A percentile compares a stretch with the other conserved stretches of the same genome.
phyloP scores from a whole-genome alignment of 2,329 filamentous ascomycete genomes.

The Monilinia fructicola region DNA sequence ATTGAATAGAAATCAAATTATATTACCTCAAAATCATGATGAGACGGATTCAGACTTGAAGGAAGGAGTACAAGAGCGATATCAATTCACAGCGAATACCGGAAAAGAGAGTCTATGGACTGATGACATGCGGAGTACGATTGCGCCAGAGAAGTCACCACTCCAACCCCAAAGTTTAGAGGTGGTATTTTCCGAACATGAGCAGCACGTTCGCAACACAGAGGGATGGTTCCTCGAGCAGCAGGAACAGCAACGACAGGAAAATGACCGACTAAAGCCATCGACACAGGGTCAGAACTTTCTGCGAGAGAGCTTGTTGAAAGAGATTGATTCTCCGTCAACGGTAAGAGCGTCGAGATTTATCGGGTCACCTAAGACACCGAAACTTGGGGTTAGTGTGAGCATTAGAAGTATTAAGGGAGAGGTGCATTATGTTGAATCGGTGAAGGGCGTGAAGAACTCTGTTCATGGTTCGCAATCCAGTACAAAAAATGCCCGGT shows the following conservation, averaged over 20 bases:
- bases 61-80: neutral
- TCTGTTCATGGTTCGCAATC: too few species aligned
- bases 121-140: conserved; percentile 31
- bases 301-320: conserved; percentile 2
- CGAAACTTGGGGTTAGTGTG: conserved; percentile 23
- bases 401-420: neutral
- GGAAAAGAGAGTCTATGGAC: conserved; percentile 36
- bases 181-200: conserved; percentile 27
- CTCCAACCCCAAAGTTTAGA: conserved; percentile 9
- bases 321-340: neutral
- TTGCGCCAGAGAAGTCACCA: conserved; percentile 6
- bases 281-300: neutral
- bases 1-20: conserved; percentile 8
- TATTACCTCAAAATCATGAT: neutral
- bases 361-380: conserved; percentile 21
- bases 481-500: rapidly evolving
- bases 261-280: neutral
- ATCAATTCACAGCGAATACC: neutral
- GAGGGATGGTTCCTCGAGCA: conserved; percentile 29
- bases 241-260: conserved; percentile 15
- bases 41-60: neutral
- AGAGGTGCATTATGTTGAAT: neutral
- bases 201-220: conserved; percentile 25
- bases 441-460: too few species aligned
- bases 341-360: neutral